These are phyloP conservation scores for Coniophora puteana DNA, from an alignment of 1,284 basidiomycete species.

Conservation along the genomic window DNA sequence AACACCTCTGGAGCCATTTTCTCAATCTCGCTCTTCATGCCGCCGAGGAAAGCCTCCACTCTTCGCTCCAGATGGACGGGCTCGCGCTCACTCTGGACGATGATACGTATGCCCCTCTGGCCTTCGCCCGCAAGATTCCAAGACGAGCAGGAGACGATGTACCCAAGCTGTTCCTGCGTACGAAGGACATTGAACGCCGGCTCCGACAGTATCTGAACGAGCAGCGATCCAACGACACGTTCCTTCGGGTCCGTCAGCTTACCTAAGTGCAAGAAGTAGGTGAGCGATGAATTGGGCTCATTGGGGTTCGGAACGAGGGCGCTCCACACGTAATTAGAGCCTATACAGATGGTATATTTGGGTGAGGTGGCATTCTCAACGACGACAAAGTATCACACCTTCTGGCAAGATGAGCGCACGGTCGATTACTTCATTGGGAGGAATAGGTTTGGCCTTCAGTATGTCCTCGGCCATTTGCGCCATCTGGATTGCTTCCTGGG, in stretches of 20 bases:
- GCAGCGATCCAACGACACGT: slow-evolving; percentile 57
- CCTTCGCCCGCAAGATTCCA: slow-evolving; percentile 59
- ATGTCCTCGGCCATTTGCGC: slow-evolving; percentile 72
- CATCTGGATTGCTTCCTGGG: slow-evolving; percentile 72
- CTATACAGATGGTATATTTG: slow-evolving; percentile 33
- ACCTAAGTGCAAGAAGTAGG: slow-evolving; percentile 79
- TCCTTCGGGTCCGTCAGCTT: slow-evolving; percentile 50
- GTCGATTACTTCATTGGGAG: slow-evolving; percentile 49
- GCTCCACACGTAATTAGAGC: slow-evolving; percentile 70
- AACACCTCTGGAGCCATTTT: slow-evolving; percentile 64
- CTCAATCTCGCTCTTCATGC: slow-evolving; percentile 59
- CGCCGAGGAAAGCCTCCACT: slow-evolving; percentile 83
- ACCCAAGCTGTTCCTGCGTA: slow-evolving; percentile 97
- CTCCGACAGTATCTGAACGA: slow-evolving; percentile 80
- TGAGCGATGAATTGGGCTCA: slow-evolving; percentile 84
- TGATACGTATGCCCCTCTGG: slow-evolving; percentile 78
- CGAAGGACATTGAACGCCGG: slow-evolving; percentile 93
- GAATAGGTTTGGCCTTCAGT: slow-evolving; percentile 49
- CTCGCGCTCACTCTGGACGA: slow-evolving; percentile 88
- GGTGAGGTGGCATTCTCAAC: slow-evolving; percentile 11
- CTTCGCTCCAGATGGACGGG: slow-evolving; percentile 86
- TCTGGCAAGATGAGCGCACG: slow-evolving; percentile 66
- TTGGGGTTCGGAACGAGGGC: slow-evolving; percentile 78
- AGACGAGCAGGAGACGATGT: slow-evolving; percentile 69
- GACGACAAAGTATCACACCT: too few species aligned